Percentiles rank a stretch among this genome's conserved stretches.
Evolutionary conservation across 176 grass and related monocot species (phyloP).

Genomic region (Oryza nivara): DNA sequence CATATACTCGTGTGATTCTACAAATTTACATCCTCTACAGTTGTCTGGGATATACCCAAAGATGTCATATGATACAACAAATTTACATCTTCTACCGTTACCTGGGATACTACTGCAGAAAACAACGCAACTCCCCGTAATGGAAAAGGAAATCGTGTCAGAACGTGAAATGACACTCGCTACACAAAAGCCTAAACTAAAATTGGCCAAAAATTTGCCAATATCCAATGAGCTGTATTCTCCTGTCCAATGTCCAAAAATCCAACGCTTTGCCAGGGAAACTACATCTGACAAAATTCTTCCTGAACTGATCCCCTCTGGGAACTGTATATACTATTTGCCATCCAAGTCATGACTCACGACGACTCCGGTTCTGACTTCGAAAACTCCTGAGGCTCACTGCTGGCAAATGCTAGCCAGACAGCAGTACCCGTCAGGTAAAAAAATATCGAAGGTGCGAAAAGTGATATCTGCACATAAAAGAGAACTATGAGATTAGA

Average conservation of each 20-base stretch:
- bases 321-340: background rate
- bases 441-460: conserved; percentile 94
- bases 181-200: conserved; percentile 15
- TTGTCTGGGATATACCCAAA: background rate
- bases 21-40: background rate
- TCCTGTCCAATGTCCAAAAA: conserved; percentile 12
- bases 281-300: conserved; percentile 3
- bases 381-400: conserved; percentile 76
- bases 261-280: background rate
- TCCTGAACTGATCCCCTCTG: background rate
- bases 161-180: background rate
- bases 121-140: background rate
- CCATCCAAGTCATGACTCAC: background rate
- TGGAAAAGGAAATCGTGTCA: conserved; percentile 14
- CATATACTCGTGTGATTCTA: background rate
- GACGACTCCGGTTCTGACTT: conserved; percentile 23
- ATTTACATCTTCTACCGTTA: background rate
- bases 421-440: conserved; percentile 87
- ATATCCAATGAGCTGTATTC: background rate
- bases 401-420: conserved; percentile 89
- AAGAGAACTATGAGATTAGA: conserved; percentile 12
- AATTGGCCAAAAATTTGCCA: background rate
- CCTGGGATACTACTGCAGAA: background rate
- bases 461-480: conserved; percentile 79
- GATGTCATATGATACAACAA: background rate